Evolutionary conservation across 306 rosid genomes (phyloP).

Genomic region (Citrullus colocynthis): DNA sequence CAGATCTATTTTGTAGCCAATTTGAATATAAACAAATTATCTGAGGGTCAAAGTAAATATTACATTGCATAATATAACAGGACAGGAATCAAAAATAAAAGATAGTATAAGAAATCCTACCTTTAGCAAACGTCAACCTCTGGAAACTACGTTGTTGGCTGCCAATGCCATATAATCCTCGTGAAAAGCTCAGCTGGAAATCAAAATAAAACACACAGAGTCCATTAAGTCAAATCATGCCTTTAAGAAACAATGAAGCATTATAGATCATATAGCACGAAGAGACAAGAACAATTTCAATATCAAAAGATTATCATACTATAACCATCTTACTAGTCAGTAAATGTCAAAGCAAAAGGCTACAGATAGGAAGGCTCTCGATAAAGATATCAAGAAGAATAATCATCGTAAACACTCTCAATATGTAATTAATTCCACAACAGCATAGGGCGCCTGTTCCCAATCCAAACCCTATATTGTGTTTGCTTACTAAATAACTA

Average conservation of each 20-base stretch:
- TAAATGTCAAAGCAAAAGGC: not conserved
- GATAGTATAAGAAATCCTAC: constrained; percentile 22
- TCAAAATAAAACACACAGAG: constrained; percentile 13
- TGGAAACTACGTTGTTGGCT: constrained; percentile 32
- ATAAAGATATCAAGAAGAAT: not conserved
- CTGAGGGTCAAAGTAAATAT: not conserved
- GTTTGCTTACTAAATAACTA: not conserved
- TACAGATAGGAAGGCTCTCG: not conserved
- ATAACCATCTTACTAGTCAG: not conserved
- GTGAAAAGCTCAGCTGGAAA: constrained; percentile 55
- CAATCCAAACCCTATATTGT: not conserved
- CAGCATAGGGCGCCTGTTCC: not conserved
- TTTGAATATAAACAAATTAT: not conserved
- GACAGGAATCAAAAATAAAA: constrained; percentile 9
- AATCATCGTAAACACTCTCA: not conserved
- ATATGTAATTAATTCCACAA: not conserved
- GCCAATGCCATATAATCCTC: constrained; percentile 21
- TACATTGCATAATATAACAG: not conserved
- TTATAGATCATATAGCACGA: not conserved
- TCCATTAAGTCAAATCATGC: not conserved
- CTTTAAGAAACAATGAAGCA: not conserved
- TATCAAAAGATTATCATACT: not conserved
- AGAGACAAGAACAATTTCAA: not conserved
- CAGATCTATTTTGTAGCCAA: not conserved
- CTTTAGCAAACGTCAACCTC: constrained; percentile 34